Base-by-base conservation (phyloP, 345 rosid genomes). In the Luvunga scandens region DNA sequence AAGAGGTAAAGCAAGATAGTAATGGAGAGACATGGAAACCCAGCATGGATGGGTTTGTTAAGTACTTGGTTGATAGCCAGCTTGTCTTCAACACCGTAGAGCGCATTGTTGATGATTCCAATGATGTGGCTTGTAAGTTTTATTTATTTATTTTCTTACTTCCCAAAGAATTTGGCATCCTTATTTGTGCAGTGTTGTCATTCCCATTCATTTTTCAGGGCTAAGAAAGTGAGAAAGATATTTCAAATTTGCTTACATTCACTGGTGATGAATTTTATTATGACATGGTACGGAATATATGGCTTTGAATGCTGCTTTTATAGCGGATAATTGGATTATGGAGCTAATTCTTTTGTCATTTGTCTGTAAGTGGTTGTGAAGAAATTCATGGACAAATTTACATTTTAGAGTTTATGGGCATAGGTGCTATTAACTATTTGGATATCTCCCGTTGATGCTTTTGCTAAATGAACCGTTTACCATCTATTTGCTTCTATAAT, bases 91-190 rank as follows among this genome's bases (percentile, higher is more conserved):
- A 84, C 33, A 93, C 97, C 0, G 45, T 91, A 22, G 98, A 95
- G 83, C 88, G 90, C 70, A 83, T 90, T 69, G 90, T 93, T 39
- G 98, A 94, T 79, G 86, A 89, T 78, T 91, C 98, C 30, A 81
- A 85, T 36, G 92, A 95, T 79, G 98, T 91, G 79, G 85, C 97
- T 28, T 95, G 98, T 93, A 81, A 90, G 97, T 81, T 69, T 30
- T 60, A 69, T 53, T 65, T 63, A 63, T 66, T 21, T 66, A 66
- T 66, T 34, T 8, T 33, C 21, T 65, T 65, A 8, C 42, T 12
- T 33, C 4, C 9, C 25, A 31, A 50, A 76, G 50, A 45, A 12
- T 1, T 45, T 82, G 36, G 60, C 36, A 21, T 7, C 1, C 25
- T 31, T 31, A 33, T 59, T 31, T 73, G 31, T 27, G 70, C 39